phyloP scores from a whole-genome alignment of 2,329 filamentous ascomycete species.

The Anisogramma anomala region DNA sequence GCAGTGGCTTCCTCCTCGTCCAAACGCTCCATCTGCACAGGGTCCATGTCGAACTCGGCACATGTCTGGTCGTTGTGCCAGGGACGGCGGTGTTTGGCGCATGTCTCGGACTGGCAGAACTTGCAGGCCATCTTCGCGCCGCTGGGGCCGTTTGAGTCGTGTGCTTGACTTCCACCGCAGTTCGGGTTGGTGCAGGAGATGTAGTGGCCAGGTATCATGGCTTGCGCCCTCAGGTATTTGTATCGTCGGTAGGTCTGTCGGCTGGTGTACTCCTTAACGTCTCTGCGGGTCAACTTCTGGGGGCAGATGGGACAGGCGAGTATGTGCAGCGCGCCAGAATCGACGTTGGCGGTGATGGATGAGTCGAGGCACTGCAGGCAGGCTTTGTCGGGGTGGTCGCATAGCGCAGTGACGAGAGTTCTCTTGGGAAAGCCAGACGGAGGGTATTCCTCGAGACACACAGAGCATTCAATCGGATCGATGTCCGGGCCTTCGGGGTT shows the following conservation, averaged over 20 bases:
- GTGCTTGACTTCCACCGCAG: constrained; percentile 10
- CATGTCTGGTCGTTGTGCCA: constrained; percentile 12
- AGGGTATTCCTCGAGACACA: constrained; percentile 10
- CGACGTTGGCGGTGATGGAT: constrained; percentile 6
- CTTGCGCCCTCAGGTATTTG: constrained; percentile 9
- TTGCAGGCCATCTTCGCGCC: constrained; percentile 12
- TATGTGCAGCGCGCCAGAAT: constrained; percentile 9
- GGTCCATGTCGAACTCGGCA: constrained; percentile 8
- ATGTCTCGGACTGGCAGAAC: constrained; percentile 7
- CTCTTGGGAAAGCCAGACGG: constrained; percentile 6
- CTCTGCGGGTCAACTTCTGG: constrained; percentile 1
- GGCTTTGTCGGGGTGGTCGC: constrained; percentile 11
- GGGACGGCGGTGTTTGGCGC: constrained; percentile 10
- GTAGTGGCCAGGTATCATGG: constrained; percentile 11
- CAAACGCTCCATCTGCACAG: constrained; percentile 10
- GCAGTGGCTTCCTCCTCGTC: constrained; percentile 14
- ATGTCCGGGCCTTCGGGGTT: not conserved
- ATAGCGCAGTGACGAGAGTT: constrained; percentile 2
- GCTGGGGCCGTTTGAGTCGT: not conserved
- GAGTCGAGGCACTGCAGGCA: constrained; percentile 12
- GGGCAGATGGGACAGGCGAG: constrained; percentile 13
- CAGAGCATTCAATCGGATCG: constrained; percentile 10
- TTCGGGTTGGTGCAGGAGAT: constrained; percentile 11
- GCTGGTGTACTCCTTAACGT: constrained; percentile 8
- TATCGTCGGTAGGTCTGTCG: constrained; percentile 6